Conservation (phyloP, 129 eudicot species). For the Glebionis coronaria region DNA sequence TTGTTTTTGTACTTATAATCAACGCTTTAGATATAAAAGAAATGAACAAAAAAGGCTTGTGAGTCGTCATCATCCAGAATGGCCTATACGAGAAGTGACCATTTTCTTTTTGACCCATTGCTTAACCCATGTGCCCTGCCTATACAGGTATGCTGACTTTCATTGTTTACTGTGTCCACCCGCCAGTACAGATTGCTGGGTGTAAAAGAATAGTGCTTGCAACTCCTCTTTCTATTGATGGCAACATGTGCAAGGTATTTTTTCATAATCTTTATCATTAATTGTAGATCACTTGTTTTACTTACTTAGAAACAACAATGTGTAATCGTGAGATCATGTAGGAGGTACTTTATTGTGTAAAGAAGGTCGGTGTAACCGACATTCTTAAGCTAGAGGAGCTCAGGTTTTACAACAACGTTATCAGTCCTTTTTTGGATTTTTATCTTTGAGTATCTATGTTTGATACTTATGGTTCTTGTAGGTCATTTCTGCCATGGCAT, state of each 20-base stretch:
- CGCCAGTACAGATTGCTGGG: too few relatives aligned
- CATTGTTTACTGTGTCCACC: too few relatives aligned
- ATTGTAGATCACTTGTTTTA: neutral
- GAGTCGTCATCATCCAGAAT: too few relatives aligned
- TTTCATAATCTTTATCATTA: conserved; percentile 16
- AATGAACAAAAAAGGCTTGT: too few relatives aligned
- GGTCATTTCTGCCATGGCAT: conserved; percentile 99
- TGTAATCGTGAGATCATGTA: conserved; percentile 22
- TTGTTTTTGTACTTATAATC: too few relatives aligned
- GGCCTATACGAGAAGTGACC: too few relatives aligned
- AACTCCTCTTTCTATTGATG: conserved; percentile 76
- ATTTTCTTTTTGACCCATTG: too few relatives aligned
- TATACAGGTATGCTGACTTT: too few relatives aligned
- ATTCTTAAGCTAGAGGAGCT: conserved; percentile 99
- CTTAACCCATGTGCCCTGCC: too few relatives aligned
- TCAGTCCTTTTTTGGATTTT: neutral
- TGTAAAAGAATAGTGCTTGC: too few relatives aligned
- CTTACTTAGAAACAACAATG: neutral
- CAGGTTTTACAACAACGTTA: conserved; percentile 49
- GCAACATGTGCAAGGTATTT: conserved; percentile 89
- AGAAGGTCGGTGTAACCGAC: conserved; percentile 98
- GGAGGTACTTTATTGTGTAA: conserved; percentile 97
- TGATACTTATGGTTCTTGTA: conserved; percentile 34
- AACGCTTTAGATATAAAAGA: too few relatives aligned
- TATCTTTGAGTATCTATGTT: neutral